These are phyloP conservation scores for Xylariales sp. DNA, from an alignment of 2,329 filamentous ascomycete genomes.

Conservation along the genomic window DNA sequence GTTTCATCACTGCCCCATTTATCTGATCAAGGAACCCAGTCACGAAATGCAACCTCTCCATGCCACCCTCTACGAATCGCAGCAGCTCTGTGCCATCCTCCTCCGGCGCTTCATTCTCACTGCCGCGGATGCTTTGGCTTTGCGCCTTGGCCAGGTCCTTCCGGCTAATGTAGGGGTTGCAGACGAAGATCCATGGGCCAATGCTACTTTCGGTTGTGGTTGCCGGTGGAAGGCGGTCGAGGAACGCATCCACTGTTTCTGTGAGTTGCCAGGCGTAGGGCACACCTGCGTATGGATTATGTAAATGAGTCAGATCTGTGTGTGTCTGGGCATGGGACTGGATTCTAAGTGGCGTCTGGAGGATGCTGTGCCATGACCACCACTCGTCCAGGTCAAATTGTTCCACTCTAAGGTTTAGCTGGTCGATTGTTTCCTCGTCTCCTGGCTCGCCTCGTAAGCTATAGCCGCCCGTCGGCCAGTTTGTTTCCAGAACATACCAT, in stretches of 20 bases:
- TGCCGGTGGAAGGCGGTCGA: slow-evolving; percentile 63
- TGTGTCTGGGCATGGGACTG: slow-evolving; percentile 14
- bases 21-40: slow-evolving; percentile 44
- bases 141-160: slow-evolving; percentile 26
- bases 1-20: slow-evolving; percentile 27
- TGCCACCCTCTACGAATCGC: slow-evolving; percentile 49
- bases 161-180: slow-evolving; percentile 53
- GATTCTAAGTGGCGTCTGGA: slow-evolving; percentile 15
- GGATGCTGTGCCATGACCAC: slow-evolving; percentile 30
- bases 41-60: slow-evolving; percentile 43
- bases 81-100: slow-evolving; percentile 39
- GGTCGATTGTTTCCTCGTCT: slow-evolving; percentile 41
- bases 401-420: slow-evolving; percentile 45
- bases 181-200: slow-evolving; percentile 69
- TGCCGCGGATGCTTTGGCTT: slow-evolving; percentile 34
- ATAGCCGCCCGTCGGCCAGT: not conserved
- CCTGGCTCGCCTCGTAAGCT: slow-evolving; percentile 36
- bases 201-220: slow-evolving; percentile 44
- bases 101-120: slow-evolving; percentile 45
- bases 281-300: slow-evolving; percentile 57
- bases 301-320: slow-evolving; percentile 26
- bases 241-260: slow-evolving; percentile 62
- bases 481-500: slow-evolving; percentile 34
- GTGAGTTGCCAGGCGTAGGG: slow-evolving; percentile 56
- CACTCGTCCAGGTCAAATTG: slow-evolving; percentile 46